Conservation (phyloP, 169 alveolate genomes). For the Ophryocystis elektroscirrha region DNA sequence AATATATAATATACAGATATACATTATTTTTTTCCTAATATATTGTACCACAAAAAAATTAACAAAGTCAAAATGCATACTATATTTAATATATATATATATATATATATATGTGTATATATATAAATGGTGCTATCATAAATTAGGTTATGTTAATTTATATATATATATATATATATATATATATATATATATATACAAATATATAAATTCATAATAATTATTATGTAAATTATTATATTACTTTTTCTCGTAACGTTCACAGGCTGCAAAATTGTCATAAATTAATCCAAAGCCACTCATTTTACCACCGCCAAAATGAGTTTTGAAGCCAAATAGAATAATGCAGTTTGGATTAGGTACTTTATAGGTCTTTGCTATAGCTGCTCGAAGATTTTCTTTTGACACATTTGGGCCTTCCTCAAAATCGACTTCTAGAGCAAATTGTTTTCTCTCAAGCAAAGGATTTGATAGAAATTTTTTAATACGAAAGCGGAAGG, state of each 20-base stretch:
- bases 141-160: too few relatives aligned
- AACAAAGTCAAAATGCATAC: neutral
- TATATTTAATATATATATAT: neutral
- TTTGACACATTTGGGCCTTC: neutral
- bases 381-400: neutral
- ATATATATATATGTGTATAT: neutral
- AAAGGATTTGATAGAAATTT: slow-evolving; percentile 61
- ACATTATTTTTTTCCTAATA: too few relatives aligned
- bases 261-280: slow-evolving; percentile 57
- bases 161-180: neutral
- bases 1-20: too few relatives aligned
- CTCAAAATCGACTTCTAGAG: too few relatives aligned
- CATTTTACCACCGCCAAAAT: slow-evolving; percentile 84
- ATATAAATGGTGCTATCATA: too few relatives aligned
- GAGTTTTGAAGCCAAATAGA: slow-evolving; percentile 67
- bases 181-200: slow-evolving; percentile 1
- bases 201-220: too few relatives aligned
- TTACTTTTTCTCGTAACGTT: slow-evolving; percentile 55
- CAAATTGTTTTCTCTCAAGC: slow-evolving; percentile 63
- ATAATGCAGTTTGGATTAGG: slow-evolving; percentile 52
- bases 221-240: too few relatives aligned
- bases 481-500: slow-evolving; percentile 47
- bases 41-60: slow-evolving; percentile 1
- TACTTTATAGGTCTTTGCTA: slow-evolving; percentile 24
- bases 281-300: slow-evolving; percentile 76